Evolutionary conservation across 2,329 filamentous ascomycete species (phyloP), one percentile per base, ranked within the genome.

Genomic region (Thyridium curvatum): DNA sequence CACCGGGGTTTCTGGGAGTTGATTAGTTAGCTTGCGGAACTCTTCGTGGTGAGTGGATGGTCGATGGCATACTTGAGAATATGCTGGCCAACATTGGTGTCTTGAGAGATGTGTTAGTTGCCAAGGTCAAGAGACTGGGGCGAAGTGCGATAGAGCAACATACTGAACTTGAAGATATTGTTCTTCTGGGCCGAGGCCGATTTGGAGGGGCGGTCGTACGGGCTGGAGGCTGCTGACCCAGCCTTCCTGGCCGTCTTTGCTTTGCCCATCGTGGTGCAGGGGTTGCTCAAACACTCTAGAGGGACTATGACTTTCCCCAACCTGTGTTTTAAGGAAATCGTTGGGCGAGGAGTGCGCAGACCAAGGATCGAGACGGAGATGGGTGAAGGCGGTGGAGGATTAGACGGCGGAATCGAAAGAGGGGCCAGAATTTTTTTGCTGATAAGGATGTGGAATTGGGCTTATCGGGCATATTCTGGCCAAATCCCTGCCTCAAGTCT

Each of bases 151-250:
- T n/a, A n/a, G n/a, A n/a, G n/a, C n/a, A n/a, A n/a, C n/a, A n/a
- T n/a, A n/a, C n/a, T 95, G 79, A 96, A 94, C 61, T 94, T 94
- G 78, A 97, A 97, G 63, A 96, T 87, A 53, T 86, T 90, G 68
- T 94, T 89, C 55, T 69, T 69, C 41, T 58, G 54, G 9, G 59
- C 51, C 44, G 56, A 39, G 43, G 41, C 9, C 38, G 41, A 38
- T 46, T 62, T 56, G 39, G 53, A 41, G 12, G 45, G 44, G 10
- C 57, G 57, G 26, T 60, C 50, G 44, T 61, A 61, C 13, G 66
- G 66, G 34, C 54, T 49, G 16, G 55, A 52, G 15, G 49, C 52
- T 37, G 56, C 51, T 42, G 50, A 46, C 35, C 50, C 54, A 17
- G 52, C 53, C 49, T 59, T 58, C 50, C 62, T 65, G 13, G 56